A percentile compares a stretch with the other conserved stretches of the same genome.
Conservation (phyloP, 2,329 filamentous ascomycete genomes). For the Xylaria sp. region DNA sequence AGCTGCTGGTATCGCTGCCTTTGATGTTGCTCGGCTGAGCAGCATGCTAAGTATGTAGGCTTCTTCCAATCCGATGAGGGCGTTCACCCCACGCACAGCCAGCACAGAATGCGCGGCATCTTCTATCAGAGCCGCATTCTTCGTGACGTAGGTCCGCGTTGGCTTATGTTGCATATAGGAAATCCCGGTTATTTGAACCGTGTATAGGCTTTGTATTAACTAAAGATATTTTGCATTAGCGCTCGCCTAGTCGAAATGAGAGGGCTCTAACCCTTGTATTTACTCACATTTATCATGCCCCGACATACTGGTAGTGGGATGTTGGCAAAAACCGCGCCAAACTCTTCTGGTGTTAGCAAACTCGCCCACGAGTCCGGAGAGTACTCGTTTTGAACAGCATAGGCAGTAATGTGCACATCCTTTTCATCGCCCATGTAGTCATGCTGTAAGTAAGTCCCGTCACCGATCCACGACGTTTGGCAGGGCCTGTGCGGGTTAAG, state of each 20-base stretch:
- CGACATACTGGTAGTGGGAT: constrained; percentile 41
- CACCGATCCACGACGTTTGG: constrained; percentile 46
- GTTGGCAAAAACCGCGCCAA: constrained; percentile 43
- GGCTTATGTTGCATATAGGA: constrained; percentile 42
- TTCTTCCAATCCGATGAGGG: constrained; percentile 43
- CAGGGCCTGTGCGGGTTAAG: constrained; percentile 42
- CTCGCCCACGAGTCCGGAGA: constrained; percentile 42
- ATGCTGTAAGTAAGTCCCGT: constrained; percentile 43
- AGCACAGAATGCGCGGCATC: constrained; percentile 44
- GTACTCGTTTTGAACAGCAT: constrained; percentile 30
- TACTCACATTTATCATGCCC: constrained; percentile 46
- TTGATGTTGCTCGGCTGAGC: constrained; percentile 41
- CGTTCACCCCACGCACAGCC: constrained; percentile 37
- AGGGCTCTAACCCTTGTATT: not conserved
- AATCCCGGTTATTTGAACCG: constrained; percentile 46
- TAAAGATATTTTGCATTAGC: constrained; percentile 22
- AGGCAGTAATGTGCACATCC: constrained; percentile 45
- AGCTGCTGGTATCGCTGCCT: constrained; percentile 39
- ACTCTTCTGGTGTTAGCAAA: constrained; percentile 47
- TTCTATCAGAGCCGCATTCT: constrained; percentile 43
- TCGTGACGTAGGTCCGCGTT: constrained; percentile 40
- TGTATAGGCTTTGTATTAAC: constrained; percentile 48
- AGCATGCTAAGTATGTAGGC: constrained; percentile 44
- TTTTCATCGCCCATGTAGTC: constrained; percentile 41
- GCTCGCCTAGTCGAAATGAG: not conserved